Conservation (phyloP, 2,329 filamentous ascomycete species). For the Gliomastix tumulicola region DNA sequence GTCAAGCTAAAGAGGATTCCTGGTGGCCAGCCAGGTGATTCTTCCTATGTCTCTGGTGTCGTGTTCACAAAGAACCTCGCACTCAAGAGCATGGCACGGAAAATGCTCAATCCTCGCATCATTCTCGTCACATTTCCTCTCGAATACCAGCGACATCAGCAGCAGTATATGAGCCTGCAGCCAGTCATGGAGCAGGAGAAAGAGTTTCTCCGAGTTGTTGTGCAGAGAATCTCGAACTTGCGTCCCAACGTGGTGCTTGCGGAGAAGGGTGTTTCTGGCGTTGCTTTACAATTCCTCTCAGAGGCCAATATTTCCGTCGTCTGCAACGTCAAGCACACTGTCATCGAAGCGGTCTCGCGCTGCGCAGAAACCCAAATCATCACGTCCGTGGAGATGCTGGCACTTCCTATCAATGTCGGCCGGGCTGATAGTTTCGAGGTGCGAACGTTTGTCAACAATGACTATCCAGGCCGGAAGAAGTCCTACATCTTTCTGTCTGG, state of each 20-base stretch:
- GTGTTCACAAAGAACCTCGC: constrained; percentile 97
- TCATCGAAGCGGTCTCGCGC: constrained; percentile 88
- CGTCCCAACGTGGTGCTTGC: constrained; percentile 83
- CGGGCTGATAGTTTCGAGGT: constrained; percentile 85
- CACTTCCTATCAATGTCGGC: constrained; percentile 65
- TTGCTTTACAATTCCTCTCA: constrained; percentile 82
- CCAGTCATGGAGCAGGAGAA: constrained; percentile 95
- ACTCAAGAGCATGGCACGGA: constrained; percentile 90
- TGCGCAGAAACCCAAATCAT: constrained; percentile 91
- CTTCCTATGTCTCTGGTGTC: constrained; percentile 91
- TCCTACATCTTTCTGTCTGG: constrained; percentile 95
- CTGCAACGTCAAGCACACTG: constrained; percentile 94
- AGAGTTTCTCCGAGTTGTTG: constrained; percentile 85
- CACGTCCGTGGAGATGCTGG: constrained; percentile 89
- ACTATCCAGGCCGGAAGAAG: constrained; percentile 70
- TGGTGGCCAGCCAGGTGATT: constrained; percentile 83
- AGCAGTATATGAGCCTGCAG: constrained; percentile 95
- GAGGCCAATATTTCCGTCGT: constrained; percentile 87
- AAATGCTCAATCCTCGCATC: constrained; percentile 76
- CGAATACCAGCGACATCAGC: constrained; percentile 82
- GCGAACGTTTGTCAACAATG: constrained; percentile 84
- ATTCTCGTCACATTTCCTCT: constrained; percentile 92
- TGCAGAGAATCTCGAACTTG: constrained; percentile 82
- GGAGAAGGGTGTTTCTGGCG: constrained; percentile 84
- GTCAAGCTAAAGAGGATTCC: constrained; percentile 97